Evolutionary conservation across 1,284 basidiomycete genomes (phyloP).

Genomic region (Ustilago cynodontis): DNA sequence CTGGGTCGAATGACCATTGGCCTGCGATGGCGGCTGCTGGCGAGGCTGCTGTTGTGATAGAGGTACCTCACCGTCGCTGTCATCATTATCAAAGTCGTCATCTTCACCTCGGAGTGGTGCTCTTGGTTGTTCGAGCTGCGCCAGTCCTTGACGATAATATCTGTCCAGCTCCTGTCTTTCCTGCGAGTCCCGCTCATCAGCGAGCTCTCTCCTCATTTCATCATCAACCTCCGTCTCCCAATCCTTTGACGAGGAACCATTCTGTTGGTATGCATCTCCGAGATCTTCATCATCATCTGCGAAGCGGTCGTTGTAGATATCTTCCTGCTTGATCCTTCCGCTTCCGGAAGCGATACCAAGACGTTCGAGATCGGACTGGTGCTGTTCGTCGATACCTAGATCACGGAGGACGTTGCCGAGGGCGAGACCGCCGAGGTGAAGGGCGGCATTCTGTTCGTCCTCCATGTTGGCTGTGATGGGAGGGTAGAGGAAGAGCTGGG

Average conservation of each 20-base stretch:
- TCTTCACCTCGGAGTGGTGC: constrained; percentile 56
- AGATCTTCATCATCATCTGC: constrained; percentile 64
- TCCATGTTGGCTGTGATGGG: constrained; percentile 52
- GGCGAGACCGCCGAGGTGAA: constrained; percentile 66
- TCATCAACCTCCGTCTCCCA: constrained; percentile 58
- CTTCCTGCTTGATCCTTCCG: constrained; percentile 57
- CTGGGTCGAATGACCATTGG: constrained; percentile 20
- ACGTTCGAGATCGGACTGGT: constrained; percentile 50
- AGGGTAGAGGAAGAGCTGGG: too few relatives aligned
- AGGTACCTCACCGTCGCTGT: constrained; percentile 51
- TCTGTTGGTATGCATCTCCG: constrained; percentile 27
- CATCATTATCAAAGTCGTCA: constrained; percentile 61
- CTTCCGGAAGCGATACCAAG: constrained; percentile 50
- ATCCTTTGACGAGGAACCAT: constrained; percentile 45
- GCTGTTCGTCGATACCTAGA: constrained; percentile 62
- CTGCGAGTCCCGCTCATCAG: constrained; percentile 44
- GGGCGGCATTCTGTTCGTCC: constrained; percentile 63
- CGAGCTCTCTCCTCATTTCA: constrained; percentile 54
- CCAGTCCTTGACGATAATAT: constrained; percentile 57
- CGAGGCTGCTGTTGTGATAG: constrained; percentile 31
- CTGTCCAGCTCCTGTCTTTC: constrained; percentile 52
- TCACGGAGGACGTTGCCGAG: constrained; percentile 67
- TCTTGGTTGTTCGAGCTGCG: constrained; percentile 40
- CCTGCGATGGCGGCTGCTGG: constrained; percentile 5
- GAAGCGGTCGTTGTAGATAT: constrained; percentile 68